These are phyloP conservation scores for Deakozyma indianensis DNA, from an alignment of 805 yeast genomes.

Conservation along the genomic window DNA sequence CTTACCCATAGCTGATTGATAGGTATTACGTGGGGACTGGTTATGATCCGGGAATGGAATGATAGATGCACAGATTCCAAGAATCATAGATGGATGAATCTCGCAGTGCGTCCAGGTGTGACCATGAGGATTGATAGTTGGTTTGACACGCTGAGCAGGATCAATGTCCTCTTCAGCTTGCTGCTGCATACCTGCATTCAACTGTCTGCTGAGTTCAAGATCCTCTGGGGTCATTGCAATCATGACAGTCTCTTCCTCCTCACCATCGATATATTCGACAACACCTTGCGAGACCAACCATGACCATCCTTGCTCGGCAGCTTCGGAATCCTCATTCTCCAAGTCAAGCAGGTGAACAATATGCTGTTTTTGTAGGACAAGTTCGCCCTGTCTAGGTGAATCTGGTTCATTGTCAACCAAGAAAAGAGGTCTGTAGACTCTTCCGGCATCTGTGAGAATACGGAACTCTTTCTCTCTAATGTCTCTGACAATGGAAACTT, in stretches of 20 bases:
- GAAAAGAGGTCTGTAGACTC: constrained; percentile 93
- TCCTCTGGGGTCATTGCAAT: constrained; percentile 99
- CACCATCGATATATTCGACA: constrained; percentile 95
- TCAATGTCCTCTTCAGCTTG: constrained; percentile 18
- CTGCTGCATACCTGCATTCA: constrained; percentile 22
- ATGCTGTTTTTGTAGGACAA: constrained; percentile 75
- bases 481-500: constrained; percentile 92
- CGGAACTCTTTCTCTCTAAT: constrained; percentile 93
- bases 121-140: constrained; percentile 41
- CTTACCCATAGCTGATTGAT: constrained; percentile 99
- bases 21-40: constrained; percentile 98
- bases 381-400: constrained; percentile 46
- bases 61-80: constrained; percentile 96
- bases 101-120: constrained; percentile 97
- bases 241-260: constrained; percentile 96
- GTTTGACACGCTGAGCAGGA: constrained; percentile 71
- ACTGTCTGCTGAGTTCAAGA: constrained; percentile 45
- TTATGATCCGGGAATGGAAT: constrained; percentile 99
- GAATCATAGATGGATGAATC: constrained; percentile 96
- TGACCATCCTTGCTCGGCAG: constrained; percentile 60
- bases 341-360: constrained; percentile 52
- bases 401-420: constrained; percentile 68
- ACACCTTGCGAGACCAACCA: constrained; percentile 72
- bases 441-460: constrained; percentile 95
- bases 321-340: constrained; percentile 33